Evolutionary conservation across 352 stramenopile genomes (phyloP), one percentile per base, ranked within the genome.

Genomic region (Pythium phragmitis): DNA sequence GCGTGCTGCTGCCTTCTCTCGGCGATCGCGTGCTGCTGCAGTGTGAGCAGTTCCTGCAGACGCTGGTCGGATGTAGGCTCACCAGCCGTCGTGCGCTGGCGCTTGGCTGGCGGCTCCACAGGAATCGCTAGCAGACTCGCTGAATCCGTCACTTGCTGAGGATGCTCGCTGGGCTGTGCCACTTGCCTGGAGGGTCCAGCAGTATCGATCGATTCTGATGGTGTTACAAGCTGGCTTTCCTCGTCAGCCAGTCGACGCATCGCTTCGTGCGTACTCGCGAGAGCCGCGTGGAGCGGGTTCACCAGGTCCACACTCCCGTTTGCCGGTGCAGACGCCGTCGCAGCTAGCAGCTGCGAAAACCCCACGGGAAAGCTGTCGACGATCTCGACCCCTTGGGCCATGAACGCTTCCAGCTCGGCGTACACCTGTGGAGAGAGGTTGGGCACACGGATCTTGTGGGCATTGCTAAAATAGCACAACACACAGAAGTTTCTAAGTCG

Each of bases 351-450:
- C 9, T 45, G 39, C 0, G 57, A 56, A 28, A 63, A 39, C 19
- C 57, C 57, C 13, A 41, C 14, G 3, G 57, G 57, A 28, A 58
- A 53, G 11, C 5, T 46, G 13, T 59, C 60, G 33, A 16, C 17
- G 2, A 21, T 16, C 23, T 65, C 50, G 1, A 47, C n/a, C 3
- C 4, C 47, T 21, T 62, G 34, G 23, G 66, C 76, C 55, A 89
- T 47, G 51, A 87, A 79, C 42, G 69, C 78, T 58, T 83, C 75
- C 2, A 88, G 72, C 8, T 86, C 77, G 12, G 68, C 59, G 39
- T 82, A 90, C 16, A 88, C 76, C 13, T 88, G 79, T 0, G 74
- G 48, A 14, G 77, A 74, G 30, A 88, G 65, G 47, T 88, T 80
- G 11, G 77, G 68, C 19, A 74, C 75, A 11, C 79, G 75, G 21